A percentile compares a stretch with the other conserved stretches of the same genome.
Conservation (phyloP, 2,329 filamentous ascomycete genomes). For the Zelopaecilomyces penicillatus region DNA sequence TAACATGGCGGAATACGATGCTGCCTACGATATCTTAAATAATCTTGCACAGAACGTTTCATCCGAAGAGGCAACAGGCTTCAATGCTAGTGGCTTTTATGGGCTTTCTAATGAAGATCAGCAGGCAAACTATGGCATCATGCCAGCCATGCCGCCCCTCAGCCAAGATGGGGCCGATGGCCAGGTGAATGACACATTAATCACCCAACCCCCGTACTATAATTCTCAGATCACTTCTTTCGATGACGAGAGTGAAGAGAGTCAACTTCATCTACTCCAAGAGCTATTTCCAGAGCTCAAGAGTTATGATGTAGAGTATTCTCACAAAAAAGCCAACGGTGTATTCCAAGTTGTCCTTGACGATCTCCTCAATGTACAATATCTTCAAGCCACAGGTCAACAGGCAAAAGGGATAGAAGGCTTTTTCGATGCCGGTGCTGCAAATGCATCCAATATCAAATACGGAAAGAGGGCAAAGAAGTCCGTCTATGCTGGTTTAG, state of each 20-base stretch:
- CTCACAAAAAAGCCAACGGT: slow-evolving; percentile 58
- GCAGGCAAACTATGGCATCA: too few species aligned
- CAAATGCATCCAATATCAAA: background rate
- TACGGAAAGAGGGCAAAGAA: background rate
- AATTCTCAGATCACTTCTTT: slow-evolving; percentile 15
- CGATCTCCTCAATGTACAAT: slow-evolving; percentile 69
- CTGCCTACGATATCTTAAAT: slow-evolving; percentile 54
- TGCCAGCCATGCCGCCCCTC: too few species aligned
- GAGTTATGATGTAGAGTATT: slow-evolving; percentile 54
- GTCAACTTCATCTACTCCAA: slow-evolving; percentile 55
- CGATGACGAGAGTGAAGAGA: slow-evolving; percentile 40
- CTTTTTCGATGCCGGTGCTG: slow-evolving; percentile 54
- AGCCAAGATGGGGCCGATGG: too few species aligned
- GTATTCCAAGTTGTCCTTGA: slow-evolving; percentile 67
- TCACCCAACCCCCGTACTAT: background rate
- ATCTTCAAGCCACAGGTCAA: slow-evolving; percentile 59
- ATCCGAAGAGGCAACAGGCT: slow-evolving; percentile 63
- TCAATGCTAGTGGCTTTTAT: slow-evolving; percentile 68
- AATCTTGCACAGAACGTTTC: slow-evolving; percentile 54
- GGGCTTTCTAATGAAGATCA: slow-evolving; percentile 23
- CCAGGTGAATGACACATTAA: too few species aligned
- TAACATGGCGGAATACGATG: slow-evolving; percentile 40
- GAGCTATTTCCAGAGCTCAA: slow-evolving; percentile 67
- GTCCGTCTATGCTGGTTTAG: background rate
- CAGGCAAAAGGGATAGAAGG: slow-evolving; percentile 71